phyloP scores from a whole-genome alignment of 73 alveolate species.

The Paramecium sonneborni region DNA sequence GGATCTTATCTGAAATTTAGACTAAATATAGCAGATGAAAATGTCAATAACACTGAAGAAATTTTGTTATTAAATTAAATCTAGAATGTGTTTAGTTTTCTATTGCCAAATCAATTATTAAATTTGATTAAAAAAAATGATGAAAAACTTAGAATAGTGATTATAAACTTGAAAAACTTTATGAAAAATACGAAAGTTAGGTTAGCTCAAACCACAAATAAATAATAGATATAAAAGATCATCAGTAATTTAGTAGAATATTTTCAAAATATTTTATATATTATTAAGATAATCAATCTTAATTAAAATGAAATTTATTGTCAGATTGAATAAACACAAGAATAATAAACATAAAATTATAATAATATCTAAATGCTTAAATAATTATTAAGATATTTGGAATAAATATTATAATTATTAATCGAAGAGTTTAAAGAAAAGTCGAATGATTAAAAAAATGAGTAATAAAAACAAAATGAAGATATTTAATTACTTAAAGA shows the following conservation, averaged over 20 bases:
- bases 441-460: no score
- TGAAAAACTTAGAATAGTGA: background rate
- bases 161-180: no score
- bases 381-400: background rate
- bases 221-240: no score
- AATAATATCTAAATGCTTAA: background rate
- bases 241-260: background rate
- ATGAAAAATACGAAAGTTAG: no score
- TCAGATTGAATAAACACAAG: background rate
- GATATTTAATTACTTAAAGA: background rate
- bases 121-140: no score
- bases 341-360: no score
- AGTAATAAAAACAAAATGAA: background rate
- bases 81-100: background rate
- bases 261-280: no score
- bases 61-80: no score
- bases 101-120: background rate
- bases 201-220: no score
- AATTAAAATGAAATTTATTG: background rate
- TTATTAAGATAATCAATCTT: background rate
- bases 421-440: background rate
- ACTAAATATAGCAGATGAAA: background rate
- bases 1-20: background rate
- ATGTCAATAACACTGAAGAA: no score
- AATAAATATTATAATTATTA: no score